A percentile compares a stretch with the other conserved stretches of the same genome.
These are phyloP conservation scores for Candida broadrunensis DNA, from an alignment of 805 yeast genomes.

Conservation along the genomic window DNA sequence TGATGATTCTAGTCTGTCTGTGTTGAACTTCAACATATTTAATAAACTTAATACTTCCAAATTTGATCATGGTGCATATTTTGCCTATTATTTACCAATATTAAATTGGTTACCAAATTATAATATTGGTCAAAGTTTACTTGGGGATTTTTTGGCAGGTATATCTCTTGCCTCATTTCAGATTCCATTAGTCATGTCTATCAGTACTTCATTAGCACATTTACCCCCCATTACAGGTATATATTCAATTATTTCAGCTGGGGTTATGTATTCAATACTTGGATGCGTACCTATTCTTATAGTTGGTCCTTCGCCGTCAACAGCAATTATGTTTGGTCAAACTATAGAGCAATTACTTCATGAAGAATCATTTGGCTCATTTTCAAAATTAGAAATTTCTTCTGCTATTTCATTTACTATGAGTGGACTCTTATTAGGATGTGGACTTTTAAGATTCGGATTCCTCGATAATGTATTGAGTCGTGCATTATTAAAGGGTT, in stretches of 20 bases:
- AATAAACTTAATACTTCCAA: slow-evolving; percentile 6
- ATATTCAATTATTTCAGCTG: slow-evolving; percentile 72
- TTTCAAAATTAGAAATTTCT: slow-evolving; percentile 48
- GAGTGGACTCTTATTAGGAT: slow-evolving; percentile 62
- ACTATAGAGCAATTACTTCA: slow-evolving; percentile 46
- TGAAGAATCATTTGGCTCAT: slow-evolving; percentile 40
- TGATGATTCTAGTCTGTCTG: slow-evolving; percentile 7
- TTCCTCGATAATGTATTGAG: slow-evolving; percentile 78
- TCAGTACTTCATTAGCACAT: slow-evolving; percentile 80
- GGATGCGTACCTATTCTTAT: slow-evolving; percentile 89
- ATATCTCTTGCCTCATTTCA: slow-evolving; percentile 31
- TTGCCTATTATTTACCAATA: slow-evolving; percentile 30
- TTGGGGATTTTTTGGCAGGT: slow-evolving; percentile 32
- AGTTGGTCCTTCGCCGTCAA: slow-evolving; percentile 90
- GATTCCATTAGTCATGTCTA: slow-evolving; percentile 53
- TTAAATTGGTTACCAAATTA: slow-evolving; percentile 30
- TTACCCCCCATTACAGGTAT: slow-evolving; percentile 81
- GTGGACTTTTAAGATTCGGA: slow-evolving; percentile 76
- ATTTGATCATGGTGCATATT: slow-evolving; percentile 22
- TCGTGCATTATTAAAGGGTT: slow-evolving; percentile 74
- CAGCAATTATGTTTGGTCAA: slow-evolving; percentile 80
- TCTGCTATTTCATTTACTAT: slow-evolving; percentile 65
- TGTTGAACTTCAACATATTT: slow-evolving; percentile 7
- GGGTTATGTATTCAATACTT: slow-evolving; percentile 69
- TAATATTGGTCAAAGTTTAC: slow-evolving; percentile 7